A percentile compares a stretch with the other conserved stretches of the same genome.
phyloP scores from a whole-genome alignment of 768 basidiomycete species.

The Dentipellis fragilis region DNA sequence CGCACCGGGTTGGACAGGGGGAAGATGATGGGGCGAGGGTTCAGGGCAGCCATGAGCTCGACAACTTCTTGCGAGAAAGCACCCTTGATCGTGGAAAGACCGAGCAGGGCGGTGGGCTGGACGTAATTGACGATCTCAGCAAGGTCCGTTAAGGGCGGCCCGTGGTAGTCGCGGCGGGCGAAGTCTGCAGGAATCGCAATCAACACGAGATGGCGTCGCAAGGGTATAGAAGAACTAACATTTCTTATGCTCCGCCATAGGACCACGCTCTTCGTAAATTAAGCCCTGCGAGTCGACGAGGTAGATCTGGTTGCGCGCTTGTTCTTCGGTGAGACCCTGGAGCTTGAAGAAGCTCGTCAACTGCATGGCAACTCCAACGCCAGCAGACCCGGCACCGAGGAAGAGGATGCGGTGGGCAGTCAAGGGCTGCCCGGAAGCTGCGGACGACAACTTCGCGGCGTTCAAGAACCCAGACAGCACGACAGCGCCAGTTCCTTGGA shows the following conservation, averaged over 20 bases:
- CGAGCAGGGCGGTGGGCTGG: slow-evolving; percentile 81
- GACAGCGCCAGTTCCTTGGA: slow-evolving; percentile 70
- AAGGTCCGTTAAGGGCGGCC: slow-evolving; percentile 65
- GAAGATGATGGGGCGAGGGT: slow-evolving; percentile 83
- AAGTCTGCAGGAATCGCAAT: slow-evolving; percentile 42
- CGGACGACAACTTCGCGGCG: slow-evolving; percentile 69
- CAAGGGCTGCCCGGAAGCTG: slow-evolving; percentile 58
- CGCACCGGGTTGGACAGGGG: slow-evolving; percentile 83
- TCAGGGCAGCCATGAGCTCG: slow-evolving; percentile 66
- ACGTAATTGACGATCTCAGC: slow-evolving; percentile 73
- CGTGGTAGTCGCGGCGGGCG: slow-evolving; percentile 69
- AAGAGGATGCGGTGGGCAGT: slow-evolving; percentile 80
- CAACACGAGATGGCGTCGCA: neutral
- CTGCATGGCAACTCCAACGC: slow-evolving; percentile 87
- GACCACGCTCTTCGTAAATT: slow-evolving; percentile 64
- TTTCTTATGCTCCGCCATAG: slow-evolving; percentile 75
- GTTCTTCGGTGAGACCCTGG: slow-evolving; percentile 63
- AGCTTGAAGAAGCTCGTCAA: slow-evolving; percentile 83
- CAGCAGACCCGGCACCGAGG: slow-evolving; percentile 87
- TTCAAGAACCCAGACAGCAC: slow-evolving; percentile 86
- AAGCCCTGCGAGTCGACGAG: slow-evolving; percentile 83
- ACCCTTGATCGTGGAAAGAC: slow-evolving; percentile 76
- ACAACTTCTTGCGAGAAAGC: slow-evolving; percentile 71
- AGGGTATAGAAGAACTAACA: slow-evolving; percentile 30
- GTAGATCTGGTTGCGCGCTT: slow-evolving; percentile 72